phyloP scores from a whole-genome alignment of 1,139 yeast genomes.

The Taphrina pruni region DNA sequence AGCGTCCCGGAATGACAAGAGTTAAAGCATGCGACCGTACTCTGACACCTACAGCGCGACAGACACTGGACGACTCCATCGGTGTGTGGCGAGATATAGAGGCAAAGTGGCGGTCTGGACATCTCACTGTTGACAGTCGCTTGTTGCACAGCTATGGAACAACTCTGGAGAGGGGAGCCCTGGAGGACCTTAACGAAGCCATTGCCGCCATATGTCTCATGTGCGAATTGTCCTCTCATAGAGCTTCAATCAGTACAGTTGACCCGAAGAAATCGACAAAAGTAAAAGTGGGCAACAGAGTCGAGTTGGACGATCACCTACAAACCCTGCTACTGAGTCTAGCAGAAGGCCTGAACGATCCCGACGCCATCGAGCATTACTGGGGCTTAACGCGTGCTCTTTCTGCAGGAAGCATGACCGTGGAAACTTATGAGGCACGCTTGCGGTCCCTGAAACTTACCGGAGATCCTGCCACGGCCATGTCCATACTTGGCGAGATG shows the following conservation, averaged over 20 bases:
- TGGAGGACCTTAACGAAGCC: conserved; percentile 1
- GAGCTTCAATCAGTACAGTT: not conserved
- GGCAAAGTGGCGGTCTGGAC: conserved; percentile 7
- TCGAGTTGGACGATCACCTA: not conserved
- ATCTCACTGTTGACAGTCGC: conserved; percentile 23
- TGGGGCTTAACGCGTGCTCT: not conserved
- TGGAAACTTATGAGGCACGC: conserved; percentile 14
- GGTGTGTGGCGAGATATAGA: conserved; percentile 29
- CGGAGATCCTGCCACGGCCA: conserved; percentile 2
- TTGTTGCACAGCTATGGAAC: conserved; percentile 15
- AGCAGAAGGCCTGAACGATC: conserved; percentile 1
- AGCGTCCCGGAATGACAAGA: not conserved
- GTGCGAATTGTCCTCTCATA: conserved; percentile 8
- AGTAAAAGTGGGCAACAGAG: conserved; percentile 3
- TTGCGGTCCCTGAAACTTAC: conserved; percentile 2
- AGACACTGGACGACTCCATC: conserved; percentile 12
- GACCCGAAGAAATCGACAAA: not conserved
- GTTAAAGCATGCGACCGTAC: not conserved
- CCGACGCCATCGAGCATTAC: conserved; percentile 5
- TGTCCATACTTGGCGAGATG: conserved; percentile 13
- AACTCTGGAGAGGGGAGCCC: not conserved
- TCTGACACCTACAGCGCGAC: not conserved
- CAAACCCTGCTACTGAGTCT: conserved; percentile 1
- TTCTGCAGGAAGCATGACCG: not conserved
- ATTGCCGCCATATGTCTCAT: not conserved